Evolutionary conservation across 768 basidiomycete genomes (phyloP).

Genomic region (Lactarius evosmus): DNA sequence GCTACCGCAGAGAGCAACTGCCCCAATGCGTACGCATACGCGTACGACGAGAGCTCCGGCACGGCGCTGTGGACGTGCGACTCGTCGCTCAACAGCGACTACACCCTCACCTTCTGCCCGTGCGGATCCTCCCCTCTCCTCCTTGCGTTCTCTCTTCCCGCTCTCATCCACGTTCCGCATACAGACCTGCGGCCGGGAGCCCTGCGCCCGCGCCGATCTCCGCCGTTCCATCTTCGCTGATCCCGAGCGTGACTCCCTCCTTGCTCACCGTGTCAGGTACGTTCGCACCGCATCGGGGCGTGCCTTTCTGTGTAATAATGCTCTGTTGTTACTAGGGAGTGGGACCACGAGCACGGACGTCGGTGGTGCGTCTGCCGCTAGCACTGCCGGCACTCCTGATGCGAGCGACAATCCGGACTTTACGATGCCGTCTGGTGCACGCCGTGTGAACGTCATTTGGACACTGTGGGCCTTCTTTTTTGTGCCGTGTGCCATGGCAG

Average conservation of each 20-base stretch:
- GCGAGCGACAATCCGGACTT: neutral
- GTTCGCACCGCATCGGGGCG: neutral
- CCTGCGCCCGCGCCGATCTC: conserved; percentile 15
- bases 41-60: conserved; percentile 51
- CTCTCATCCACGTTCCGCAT: neutral
- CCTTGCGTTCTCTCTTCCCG: neutral
- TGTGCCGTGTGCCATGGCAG: neutral
- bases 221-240: conserved; percentile 16
- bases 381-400: neutral
- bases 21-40: conserved; percentile 51
- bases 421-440: neutral
- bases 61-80: conserved; percentile 54
- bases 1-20: conserved; percentile 38
- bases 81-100: conserved; percentile 33
- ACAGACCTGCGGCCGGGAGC: conserved; percentile 8
- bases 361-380: neutral
- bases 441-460: neutral
- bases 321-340: neutral
- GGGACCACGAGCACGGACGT: neutral
- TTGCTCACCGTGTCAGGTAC: neutral
- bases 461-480: neutral
- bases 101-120: conserved; percentile 35
- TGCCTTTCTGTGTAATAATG: neutral
- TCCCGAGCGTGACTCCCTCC: conserved; percentile 1
- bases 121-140: conserved; percentile 7